phyloP scores from a whole-genome alignment of 345 rosid genomes.

The Euclidium syriacum region DNA sequence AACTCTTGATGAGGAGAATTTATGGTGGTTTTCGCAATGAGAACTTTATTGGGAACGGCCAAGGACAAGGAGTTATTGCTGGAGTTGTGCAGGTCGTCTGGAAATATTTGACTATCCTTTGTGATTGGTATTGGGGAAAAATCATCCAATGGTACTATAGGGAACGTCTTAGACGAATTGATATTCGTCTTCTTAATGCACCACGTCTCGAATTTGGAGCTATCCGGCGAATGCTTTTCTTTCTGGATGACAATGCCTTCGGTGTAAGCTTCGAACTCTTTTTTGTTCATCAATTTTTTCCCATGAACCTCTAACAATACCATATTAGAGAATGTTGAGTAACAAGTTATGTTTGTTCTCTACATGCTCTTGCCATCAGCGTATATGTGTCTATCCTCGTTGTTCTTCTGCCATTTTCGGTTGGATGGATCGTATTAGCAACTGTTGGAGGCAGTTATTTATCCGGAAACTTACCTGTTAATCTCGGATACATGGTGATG shows the following conservation, averaged over 20 bases:
- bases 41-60: background rate
- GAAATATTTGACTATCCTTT: constrained; percentile 3
- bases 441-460: background rate
- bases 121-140: constrained; percentile 2
- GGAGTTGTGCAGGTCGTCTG: background rate
- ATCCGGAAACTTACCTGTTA: background rate
- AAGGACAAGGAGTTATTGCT: background rate
- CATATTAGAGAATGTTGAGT: background rate
- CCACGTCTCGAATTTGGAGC: constrained; percentile 17
- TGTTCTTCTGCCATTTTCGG: constrained; percentile 10
- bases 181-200: background rate
- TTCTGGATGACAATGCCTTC: constrained; percentile 16
- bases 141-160: background rate
- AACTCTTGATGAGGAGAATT: background rate
- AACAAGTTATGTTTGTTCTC: background rate
- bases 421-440: constrained; percentile 10
- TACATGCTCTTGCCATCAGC: constrained; percentile 7
- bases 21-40: background rate
- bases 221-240: constrained; percentile 8
- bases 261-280: constrained; percentile 3
- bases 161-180: background rate
- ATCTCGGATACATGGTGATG: constrained; percentile 1
- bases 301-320: background rate
- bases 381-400: background rate
- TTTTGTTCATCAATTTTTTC: background rate